Base-by-base conservation (phyloP, 306 rosid species). In the Cucumis melo region DNA sequence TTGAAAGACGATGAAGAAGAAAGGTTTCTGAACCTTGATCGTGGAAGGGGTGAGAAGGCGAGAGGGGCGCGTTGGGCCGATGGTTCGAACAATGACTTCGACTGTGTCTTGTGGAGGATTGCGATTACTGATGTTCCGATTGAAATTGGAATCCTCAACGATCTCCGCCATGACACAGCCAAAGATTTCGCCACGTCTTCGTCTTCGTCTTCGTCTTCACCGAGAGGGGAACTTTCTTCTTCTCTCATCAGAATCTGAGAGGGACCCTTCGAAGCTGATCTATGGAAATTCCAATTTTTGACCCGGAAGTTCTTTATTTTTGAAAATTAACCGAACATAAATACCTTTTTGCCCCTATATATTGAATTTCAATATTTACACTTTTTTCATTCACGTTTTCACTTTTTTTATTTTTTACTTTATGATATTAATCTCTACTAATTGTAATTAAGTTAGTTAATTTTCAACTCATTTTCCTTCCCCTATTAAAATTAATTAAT, bases 11-110 rank as follows among this genome's bases (percentile, higher is more conserved):
- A 64, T 38, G 73, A 66, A 64, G 39, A 13, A 19, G 68, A 10
- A 76, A 20, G 76, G 75, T 7, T 39, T 21, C 4, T 8, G 41
- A 71, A 94, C 98, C 83, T 83, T 89, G 82, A 90, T 81, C 54
- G 86, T 64, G 83, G 97, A 85, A 4, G 91, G 90, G 80, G 90
- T 85, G 5, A 73, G 84, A 41, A 94, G 88, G 79, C 91, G 95
- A 87, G 91, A 88, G 68, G 98, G 96, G 59, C 88, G 96, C 76
- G 92, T 58, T 19, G 97, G 98, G 82, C 97, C 98, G 41, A 91
- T 82, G 60, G 95, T 89, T 77, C 87, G 87, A 77, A 94, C 86
- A 56, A 91, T 60, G 83, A 94, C 87, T 38, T 89, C 95, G 10
- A 91, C 90, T 85, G 76, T 73, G 68, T 39, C 73, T 29, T 34